Conservation (phyloP, 805 yeast genomes). For the Candida ovalis region DNA sequence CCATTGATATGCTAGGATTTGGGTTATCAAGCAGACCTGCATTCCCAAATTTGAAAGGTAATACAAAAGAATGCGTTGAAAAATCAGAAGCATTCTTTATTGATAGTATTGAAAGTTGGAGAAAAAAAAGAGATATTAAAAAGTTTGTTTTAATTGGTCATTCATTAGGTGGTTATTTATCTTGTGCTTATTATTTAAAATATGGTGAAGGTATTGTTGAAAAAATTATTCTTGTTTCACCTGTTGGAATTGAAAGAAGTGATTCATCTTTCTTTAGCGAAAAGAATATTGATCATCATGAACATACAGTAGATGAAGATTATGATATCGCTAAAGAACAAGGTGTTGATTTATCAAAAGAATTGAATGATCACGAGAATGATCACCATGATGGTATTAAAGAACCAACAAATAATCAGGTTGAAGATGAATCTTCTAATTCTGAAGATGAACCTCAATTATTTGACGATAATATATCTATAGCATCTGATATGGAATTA, state of each 20-base stretch:
- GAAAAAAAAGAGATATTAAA: conserved; percentile 42
- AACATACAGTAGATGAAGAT: conserved; percentile 12
- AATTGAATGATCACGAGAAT: conserved; percentile 22
- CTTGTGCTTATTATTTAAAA: conserved; percentile 58
- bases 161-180: conserved; percentile 75
- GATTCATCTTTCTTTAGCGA: conserved; percentile 39
- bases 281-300: neutral
- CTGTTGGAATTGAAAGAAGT: conserved; percentile 73
- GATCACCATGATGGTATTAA: conserved; percentile 2
- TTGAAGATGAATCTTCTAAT: neutral
- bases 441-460: neutral
- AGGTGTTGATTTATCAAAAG: conserved; percentile 33
- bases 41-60: conserved; percentile 25
- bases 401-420: too few relatives aligned
- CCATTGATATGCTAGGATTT: conserved; percentile 69
- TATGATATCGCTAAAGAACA: conserved; percentile 19
- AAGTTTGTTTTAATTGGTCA: conserved; percentile 68
- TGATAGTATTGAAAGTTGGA: conserved; percentile 62
- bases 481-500: conserved; percentile 11
- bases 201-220: conserved; percentile 46
- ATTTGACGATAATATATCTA: conserved; percentile 5
- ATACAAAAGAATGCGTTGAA: conserved; percentile 36
- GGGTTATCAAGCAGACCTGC: conserved; percentile 63
- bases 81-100: conserved; percentile 56
- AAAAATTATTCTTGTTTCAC: conserved; percentile 63